Percentiles rank a stretch among this genome's conserved stretches.
These are phyloP conservation scores for Bruguiera hainesii DNA, from an alignment of 441 rosid genomes.

Conservation along the genomic window DNA sequence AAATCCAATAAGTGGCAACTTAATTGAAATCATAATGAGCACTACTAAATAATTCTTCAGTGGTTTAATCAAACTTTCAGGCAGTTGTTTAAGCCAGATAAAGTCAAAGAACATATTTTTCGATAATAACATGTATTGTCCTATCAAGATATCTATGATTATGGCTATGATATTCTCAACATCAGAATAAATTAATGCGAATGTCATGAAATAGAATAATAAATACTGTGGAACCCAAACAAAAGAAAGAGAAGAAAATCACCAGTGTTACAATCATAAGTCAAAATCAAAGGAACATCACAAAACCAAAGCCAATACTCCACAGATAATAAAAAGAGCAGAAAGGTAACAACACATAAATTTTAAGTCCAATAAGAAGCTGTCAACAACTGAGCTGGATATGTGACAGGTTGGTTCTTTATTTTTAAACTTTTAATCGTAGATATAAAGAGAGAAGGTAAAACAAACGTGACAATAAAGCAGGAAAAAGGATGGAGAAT, in stretches of 20 bases:
- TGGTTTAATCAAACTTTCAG: background rate
- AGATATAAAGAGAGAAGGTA: background rate
- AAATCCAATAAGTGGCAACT: background rate
- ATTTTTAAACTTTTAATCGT: no score
- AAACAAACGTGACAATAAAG: background rate
- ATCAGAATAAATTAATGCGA: constrained; percentile 6
- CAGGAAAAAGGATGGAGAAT: background rate
- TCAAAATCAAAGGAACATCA: constrained; percentile 5
- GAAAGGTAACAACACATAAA: background rate
- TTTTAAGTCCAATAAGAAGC: constrained; percentile 9
- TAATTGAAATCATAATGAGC: background rate
- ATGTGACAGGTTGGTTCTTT: no score
- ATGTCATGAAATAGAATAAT: background rate
- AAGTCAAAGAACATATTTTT: background rate
- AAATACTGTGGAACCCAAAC: background rate
- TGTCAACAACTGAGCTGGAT: constrained; percentile 9
- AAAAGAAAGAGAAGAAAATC: no score
- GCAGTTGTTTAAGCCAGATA: background rate
- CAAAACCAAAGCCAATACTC: background rate
- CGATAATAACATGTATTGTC: background rate
- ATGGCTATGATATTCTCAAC: constrained; percentile 12
- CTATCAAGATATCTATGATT: constrained; percentile 12
- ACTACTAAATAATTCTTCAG: background rate
- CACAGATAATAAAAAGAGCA: background rate
- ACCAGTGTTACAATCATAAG: background rate